Percentiles rank a stretch among this genome's conserved stretches.
These are phyloP conservation scores for Zelopaecilomyces penicillatus DNA, from an alignment of 2,329 filamentous ascomycete genomes.

Conservation along the genomic window DNA sequence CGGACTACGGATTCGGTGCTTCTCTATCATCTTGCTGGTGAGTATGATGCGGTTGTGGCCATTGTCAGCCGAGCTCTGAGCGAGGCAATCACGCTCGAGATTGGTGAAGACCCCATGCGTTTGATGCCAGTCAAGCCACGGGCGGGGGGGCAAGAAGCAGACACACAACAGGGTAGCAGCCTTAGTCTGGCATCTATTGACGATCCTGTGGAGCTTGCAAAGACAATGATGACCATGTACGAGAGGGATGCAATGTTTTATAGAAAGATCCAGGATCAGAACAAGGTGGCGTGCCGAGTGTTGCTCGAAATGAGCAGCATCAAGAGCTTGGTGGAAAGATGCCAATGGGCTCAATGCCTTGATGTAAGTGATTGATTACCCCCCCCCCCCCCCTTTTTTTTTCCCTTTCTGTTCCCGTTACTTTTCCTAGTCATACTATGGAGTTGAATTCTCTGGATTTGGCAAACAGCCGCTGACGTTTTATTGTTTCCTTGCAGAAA, in stretches of 20 bases:
- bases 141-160: constrained; percentile 30
- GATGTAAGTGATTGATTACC: constrained; percentile 38
- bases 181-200: constrained; percentile 53
- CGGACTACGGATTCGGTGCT: constrained; percentile 89
- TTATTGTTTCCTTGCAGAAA: constrained; percentile 37
- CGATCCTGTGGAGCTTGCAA: constrained; percentile 51
- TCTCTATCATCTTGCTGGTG: constrained; percentile 86
- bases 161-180: constrained; percentile 42
- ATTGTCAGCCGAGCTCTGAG: constrained; percentile 87
- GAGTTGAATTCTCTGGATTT: neutral
- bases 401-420: neutral
- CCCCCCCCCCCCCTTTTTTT: constrained; percentile 1
- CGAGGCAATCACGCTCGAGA: constrained; percentile 77
- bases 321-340: constrained; percentile 46
- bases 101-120: constrained; percentile 72
- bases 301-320: constrained; percentile 54
- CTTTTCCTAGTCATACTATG: neutral
- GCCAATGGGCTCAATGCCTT: constrained; percentile 48
- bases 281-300: constrained; percentile 47
- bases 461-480: constrained; percentile 12
- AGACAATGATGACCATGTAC: constrained; percentile 56
- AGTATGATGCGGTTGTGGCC: constrained; percentile 87
- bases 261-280: constrained; percentile 47
- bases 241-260: constrained; percentile 54
- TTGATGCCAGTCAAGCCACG: constrained; percentile 75